Base-by-base conservation (phyloP, 345 rosid genomes). In the Eucalyptus paniculata region DNA sequence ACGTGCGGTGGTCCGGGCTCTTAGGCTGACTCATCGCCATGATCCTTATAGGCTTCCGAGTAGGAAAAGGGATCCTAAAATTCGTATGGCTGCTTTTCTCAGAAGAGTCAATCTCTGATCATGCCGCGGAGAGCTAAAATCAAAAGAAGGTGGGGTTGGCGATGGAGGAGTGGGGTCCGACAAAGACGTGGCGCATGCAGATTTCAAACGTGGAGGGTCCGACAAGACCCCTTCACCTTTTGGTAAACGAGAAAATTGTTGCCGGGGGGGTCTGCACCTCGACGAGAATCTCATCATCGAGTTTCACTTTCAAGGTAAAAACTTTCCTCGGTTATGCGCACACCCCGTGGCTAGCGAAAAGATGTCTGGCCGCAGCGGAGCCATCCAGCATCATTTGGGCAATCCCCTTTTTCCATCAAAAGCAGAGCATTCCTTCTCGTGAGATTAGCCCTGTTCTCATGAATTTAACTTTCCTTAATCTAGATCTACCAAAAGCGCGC, bases 11-110 rank as follows among this genome's bases (percentile, higher is more conserved):
- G 37, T 15, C 9, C 9, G 50, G 5, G 58, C 62, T 13, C 86
- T 34, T 4, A 2, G 32, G 90, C 89, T 88, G 94, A 90, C 50
- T 91, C 91, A 90, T 88, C 65, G 12, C 86, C 92, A 88, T 89
- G 90, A 90, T 87, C 16, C 8, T 40, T 18, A 30, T 3, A 13
- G 44, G 32, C 88, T 47, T n/a, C n/a, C 8, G 28, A 56, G 32
- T 12, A 13, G 81, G 50, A 32, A 18, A 40, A 60, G 10, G 7
- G 8, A 4, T 4, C 37, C 32, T 24, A 16, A 56, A 2, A 44
- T 24, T 5, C 9, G 53, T 28, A 40, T n/a, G 54, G 51, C 24
- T 40, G 80, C 72, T 86, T 53, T 86, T 12, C 30, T 86, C 28
- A 5, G 5, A 21, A 77, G 47, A 42, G 42, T 77, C 85, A 12